A percentile compares a stretch with the other conserved stretches of the same genome.
These are phyloP conservation scores for Penicillium ucsense DNA, from an alignment of 495 filamentous ascomycete genomes.

Conservation along the genomic window DNA sequence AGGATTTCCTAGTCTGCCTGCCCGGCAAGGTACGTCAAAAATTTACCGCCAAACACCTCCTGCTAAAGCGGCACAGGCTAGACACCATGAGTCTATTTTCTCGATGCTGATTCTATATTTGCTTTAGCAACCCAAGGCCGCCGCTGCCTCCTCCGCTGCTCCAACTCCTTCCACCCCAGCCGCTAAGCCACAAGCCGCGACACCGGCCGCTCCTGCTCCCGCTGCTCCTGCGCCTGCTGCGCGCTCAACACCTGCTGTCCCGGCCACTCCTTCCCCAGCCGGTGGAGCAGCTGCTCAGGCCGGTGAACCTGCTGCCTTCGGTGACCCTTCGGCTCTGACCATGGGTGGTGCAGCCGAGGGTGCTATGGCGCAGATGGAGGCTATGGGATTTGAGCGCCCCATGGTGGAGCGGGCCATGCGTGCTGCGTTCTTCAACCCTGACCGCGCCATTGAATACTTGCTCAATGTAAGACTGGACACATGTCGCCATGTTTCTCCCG, in stretches of 20 bases:
- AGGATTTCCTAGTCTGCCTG: conserved; percentile 98
- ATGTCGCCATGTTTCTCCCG: not conserved
- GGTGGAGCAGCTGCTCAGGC: conserved; percentile 40
- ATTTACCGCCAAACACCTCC: not conserved
- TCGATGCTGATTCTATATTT: not conserved
- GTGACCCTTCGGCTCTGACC: conserved; percentile 72
- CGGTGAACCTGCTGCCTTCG: conserved; percentile 41
- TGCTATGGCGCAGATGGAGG: conserved; percentile 92
- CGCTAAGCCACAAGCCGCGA: conserved; percentile 32
- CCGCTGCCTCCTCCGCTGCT: conserved; percentile 46
- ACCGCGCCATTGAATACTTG: conserved; percentile 94
- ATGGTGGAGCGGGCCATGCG: conserved; percentile 91
- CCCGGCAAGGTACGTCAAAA: conserved; percentile 65
- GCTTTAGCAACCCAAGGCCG: conserved; percentile 52
- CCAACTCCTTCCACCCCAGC: conserved; percentile 50
- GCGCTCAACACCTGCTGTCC: conserved; percentile 46
- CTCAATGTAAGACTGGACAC: conserved; percentile 52
- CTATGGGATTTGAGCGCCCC: conserved; percentile 82
- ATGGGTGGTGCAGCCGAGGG: conserved; percentile 72
- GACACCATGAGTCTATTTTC: no score
- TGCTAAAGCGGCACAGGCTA: not conserved
- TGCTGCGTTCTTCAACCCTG: conserved; percentile 91
- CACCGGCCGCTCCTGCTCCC: conserved; percentile 55
- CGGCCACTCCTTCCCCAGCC: conserved; percentile 62
- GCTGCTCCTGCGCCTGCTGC: conserved; percentile 45